Evolutionary conservation across 2,329 filamentous ascomycete genomes (phyloP).

Genomic region (Acrocalymma vagum): DNA sequence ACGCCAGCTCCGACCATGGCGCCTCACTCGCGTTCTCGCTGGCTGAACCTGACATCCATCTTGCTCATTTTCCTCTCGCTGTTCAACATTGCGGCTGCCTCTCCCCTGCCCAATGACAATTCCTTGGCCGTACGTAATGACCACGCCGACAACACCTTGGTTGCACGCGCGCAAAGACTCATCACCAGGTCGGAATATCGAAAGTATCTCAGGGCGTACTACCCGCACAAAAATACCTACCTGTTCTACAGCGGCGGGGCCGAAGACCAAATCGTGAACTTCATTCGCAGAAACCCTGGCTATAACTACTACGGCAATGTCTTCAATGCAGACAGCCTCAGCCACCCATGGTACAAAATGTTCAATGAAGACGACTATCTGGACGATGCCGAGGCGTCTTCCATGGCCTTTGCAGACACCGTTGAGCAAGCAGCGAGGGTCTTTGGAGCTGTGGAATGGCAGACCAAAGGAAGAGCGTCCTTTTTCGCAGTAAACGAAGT

Average conservation of each 20-base stretch:
- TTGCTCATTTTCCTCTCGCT: slow-evolving; percentile 9
- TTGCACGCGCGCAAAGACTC: slow-evolving; percentile 1
- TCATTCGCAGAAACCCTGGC: slow-evolving; percentile 3
- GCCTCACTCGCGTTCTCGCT: slow-evolving; percentile 5
- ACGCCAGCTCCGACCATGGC: slow-evolving; percentile 6
- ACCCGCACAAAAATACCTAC: not conserved
- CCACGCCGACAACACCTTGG: slow-evolving; percentile 6
- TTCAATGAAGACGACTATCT: slow-evolving; percentile 2
- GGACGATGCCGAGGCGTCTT: slow-evolving; percentile 11
- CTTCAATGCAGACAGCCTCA: slow-evolving; percentile 1
- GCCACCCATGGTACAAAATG: slow-evolving; percentile 8
- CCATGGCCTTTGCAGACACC: slow-evolving; percentile 5
- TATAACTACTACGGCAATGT: slow-evolving; percentile 3
- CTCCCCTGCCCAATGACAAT: slow-evolving; percentile 10
- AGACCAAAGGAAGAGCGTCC: slow-evolving; percentile 1
- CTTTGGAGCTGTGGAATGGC: slow-evolving; percentile 10
- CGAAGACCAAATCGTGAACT: slow-evolving; percentile 3
- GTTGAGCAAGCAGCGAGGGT: slow-evolving; percentile 1
- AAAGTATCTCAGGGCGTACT: slow-evolving; percentile 7
- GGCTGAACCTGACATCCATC: slow-evolving; percentile 5
- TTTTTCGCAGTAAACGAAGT: slow-evolving; percentile 6
- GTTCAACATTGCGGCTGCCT: slow-evolving; percentile 9
- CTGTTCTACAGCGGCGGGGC: slow-evolving; percentile 8
- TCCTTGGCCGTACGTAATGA: no score
- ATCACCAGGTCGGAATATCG: slow-evolving; percentile 4